These are phyloP conservation scores for Trichoderma harzianum DNA, from an alignment of 2,329 filamentous ascomycete genomes.

Conservation along the genomic window DNA sequence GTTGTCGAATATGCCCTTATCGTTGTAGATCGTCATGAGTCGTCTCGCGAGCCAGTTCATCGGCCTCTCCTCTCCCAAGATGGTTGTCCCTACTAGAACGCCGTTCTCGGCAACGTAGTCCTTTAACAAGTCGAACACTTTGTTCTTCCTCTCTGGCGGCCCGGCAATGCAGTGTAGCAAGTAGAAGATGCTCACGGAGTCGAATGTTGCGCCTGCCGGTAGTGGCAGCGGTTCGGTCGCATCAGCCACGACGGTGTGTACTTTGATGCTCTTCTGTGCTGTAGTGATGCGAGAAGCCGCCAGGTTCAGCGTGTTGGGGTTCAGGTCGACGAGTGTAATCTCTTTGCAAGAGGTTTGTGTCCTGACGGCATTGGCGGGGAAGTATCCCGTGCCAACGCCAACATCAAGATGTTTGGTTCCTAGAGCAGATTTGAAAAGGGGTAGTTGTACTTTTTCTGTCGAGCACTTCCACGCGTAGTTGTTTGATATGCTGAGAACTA, in stretches of 20 bases:
- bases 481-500: slow-evolving; percentile 42
- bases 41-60: slow-evolving; percentile 21
- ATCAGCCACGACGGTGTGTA: slow-evolving; percentile 36
- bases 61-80: slow-evolving; percentile 21
- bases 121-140: slow-evolving; percentile 20
- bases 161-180: slow-evolving; percentile 29
- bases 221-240: slow-evolving; percentile 33
- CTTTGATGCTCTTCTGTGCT: slow-evolving; percentile 20
- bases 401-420: slow-evolving; percentile 38
- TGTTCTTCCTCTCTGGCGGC: slow-evolving; percentile 21
- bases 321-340: slow-evolving; percentile 38
- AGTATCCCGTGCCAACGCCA: slow-evolving; percentile 41
- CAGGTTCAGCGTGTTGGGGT: slow-evolving; percentile 29
- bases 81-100: slow-evolving; percentile 27
- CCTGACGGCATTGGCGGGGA: slow-evolving; percentile 30
- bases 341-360: slow-evolving; percentile 21
- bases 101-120: slow-evolving; percentile 22
- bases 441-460: slow-evolving; percentile 28
- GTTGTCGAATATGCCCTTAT: slow-evolving; percentile 38
- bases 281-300: slow-evolving; percentile 16
- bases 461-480: slow-evolving; percentile 36
- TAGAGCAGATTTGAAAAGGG: slow-evolving; percentile 34
- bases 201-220: slow-evolving; percentile 27
- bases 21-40: slow-evolving; percentile 34
- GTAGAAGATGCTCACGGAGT: slow-evolving; percentile 35